Conservation (phyloP, 1,284 basidiomycete genomes). For the Psilocybe mexicana region DNA sequence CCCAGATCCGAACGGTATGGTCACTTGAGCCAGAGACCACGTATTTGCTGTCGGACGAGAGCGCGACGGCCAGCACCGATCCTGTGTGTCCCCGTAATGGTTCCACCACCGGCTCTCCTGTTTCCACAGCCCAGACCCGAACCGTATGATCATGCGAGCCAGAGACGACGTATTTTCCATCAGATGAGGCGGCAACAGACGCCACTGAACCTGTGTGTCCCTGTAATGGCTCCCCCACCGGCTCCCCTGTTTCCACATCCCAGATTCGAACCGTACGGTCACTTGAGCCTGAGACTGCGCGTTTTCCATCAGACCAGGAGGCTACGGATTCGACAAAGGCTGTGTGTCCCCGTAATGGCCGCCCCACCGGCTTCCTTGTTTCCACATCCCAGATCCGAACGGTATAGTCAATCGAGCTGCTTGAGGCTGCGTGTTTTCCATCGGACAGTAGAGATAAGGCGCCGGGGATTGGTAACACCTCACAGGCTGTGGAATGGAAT, state of each 20-base stretch:
- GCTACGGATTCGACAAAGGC: too few relatives aligned
- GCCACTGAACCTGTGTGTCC: neutral
- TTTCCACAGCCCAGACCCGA: neutral
- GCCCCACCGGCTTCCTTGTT: neutral
- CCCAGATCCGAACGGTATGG: neutral
- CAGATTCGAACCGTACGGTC: too few relatives aligned
- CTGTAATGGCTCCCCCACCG: neutral
- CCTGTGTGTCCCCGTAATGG: neutral
- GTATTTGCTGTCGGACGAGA: neutral
- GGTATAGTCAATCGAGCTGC: too few relatives aligned
- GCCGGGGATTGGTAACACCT: too few relatives aligned
- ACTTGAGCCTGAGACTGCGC: too few relatives aligned
- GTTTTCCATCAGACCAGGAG: too few relatives aligned
- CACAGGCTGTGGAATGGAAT: too few relatives aligned
- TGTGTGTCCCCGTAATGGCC: too few relatives aligned
- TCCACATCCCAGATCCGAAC: too few relatives aligned
- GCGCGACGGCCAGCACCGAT: neutral
- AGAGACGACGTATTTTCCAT: neutral
- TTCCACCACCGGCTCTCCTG: neutral
- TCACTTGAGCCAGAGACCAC: slow-evolving; percentile 1
- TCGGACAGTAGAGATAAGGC: too few relatives aligned
- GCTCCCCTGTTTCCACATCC: neutral
- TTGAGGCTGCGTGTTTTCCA: too few relatives aligned
- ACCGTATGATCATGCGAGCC: neutral
- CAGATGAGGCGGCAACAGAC: neutral